A percentile compares a stretch with the other conserved stretches of the same genome.
Evolutionary conservation across 108 stramenopile species (phyloP).

Genomic region (Fragilariopsis cylindrus): DNA sequence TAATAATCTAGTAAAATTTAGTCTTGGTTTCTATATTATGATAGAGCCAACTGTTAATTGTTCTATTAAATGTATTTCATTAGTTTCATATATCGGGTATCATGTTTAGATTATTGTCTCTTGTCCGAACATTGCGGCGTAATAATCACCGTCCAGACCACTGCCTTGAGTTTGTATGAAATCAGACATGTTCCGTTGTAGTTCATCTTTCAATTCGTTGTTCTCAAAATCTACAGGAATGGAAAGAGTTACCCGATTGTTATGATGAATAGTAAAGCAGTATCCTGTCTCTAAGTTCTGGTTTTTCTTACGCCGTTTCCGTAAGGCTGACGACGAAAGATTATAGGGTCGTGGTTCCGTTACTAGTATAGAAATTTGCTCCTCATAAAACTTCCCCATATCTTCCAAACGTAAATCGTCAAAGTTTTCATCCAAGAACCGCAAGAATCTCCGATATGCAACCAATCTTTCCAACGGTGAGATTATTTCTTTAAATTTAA

Average conservation of each 20-base stretch:
- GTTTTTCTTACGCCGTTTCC: constrained; percentile 47
- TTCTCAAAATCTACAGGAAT: constrained; percentile 80
- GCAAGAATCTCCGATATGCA: constrained; percentile 74
- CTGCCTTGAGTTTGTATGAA: constrained; percentile 26
- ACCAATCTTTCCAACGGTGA: constrained; percentile 57
- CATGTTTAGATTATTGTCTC: neutral
- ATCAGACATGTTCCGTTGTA: constrained; percentile 61
- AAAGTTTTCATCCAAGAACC: constrained; percentile 79
- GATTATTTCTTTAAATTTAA: constrained; percentile 32
- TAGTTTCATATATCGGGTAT: too few relatives aligned
- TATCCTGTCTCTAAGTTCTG: constrained; percentile 51
- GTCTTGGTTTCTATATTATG: too few relatives aligned
- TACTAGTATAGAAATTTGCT: constrained; percentile 51
- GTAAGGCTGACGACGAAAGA: constrained; percentile 46
- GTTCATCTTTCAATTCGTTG: constrained; percentile 62
- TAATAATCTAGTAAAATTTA: too few relatives aligned
- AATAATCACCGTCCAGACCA: constrained; percentile 14
- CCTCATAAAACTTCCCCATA: constrained; percentile 79
- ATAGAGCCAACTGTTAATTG: too few relatives aligned
- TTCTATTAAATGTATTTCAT: too few relatives aligned
- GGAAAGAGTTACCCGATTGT: constrained; percentile 58
- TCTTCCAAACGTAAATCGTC: constrained; percentile 73
- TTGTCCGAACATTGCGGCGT: constrained; percentile 8
- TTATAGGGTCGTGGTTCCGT: constrained; percentile 56
- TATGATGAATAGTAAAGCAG: constrained; percentile 70